A percentile compares a stretch with the other conserved stretches of the same genome.
These are phyloP conservation scores for Logfia minima DNA, from an alignment of 129 eudicot species.

Conservation along the genomic window DNA sequence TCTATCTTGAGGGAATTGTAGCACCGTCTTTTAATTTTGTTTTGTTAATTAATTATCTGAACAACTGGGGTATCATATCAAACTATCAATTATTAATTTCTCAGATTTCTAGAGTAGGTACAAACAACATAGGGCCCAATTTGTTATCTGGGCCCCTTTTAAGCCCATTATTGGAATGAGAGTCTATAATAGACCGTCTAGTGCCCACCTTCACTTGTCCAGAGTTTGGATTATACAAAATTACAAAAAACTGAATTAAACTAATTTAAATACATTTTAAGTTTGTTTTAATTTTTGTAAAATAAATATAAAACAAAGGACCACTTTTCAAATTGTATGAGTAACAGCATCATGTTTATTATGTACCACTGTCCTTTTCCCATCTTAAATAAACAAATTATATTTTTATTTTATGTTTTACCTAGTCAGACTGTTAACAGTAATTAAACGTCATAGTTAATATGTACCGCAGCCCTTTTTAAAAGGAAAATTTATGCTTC, in stretches of 20 bases:
- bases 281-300: no score
- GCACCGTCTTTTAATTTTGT: conserved; percentile 28
- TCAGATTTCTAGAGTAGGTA: conserved; percentile 18
- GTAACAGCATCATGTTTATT: no score
- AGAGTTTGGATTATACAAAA: background rate
- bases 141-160: conserved; percentile 15
- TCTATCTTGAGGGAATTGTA: background rate
- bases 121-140: conserved; percentile 32
- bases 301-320: no score
- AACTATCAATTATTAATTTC: background rate
- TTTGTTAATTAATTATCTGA: conserved; percentile 17
- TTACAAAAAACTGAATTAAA: no score
- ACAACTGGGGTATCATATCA: conserved; percentile 26
- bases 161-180: conserved; percentile 31
- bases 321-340: no score
- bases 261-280: no score
- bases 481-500: background rate
- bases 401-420: no score
- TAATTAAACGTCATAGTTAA: no score
- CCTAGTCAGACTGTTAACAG: no score
- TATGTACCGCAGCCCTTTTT: no score
- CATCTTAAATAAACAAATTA: no score
- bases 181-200: background rate
- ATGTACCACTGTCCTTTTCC: no score
- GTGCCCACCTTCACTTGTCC: background rate